Evolutionary conservation across 164 flowering plant species (phyloP).

Genomic region (Houttuynia cordata): DNA sequence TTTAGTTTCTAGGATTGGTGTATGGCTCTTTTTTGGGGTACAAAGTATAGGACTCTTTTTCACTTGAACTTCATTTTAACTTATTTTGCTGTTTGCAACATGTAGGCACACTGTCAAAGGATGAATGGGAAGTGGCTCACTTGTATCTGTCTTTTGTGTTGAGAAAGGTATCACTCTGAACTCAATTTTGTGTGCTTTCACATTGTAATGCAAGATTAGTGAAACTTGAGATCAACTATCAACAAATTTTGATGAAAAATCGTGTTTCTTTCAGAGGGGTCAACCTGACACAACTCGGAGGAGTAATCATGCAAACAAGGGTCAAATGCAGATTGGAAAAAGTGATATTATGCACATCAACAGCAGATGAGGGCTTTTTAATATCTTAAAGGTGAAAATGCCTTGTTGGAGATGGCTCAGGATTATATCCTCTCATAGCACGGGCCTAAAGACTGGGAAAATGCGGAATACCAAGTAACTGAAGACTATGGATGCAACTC

Average conservation of each 20-base stretch:
- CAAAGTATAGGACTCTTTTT: too few species aligned
- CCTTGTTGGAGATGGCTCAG: too few species aligned
- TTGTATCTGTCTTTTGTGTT: conserved; percentile 76
- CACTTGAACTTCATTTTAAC: neutral
- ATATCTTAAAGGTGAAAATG: too few species aligned
- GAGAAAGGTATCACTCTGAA: conserved; percentile 49
- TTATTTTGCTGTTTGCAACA: neutral
- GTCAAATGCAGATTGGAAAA: conserved; percentile 53
- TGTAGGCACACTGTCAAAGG: conserved; percentile 75
- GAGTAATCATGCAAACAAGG: conserved; percentile 36
- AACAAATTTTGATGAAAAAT: conserved; percentile 2
- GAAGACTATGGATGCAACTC: too few species aligned
- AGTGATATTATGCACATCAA: conserved; percentile 46
- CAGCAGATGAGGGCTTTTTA: conserved; percentile 2
- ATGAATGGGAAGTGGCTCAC: conserved; percentile 97
- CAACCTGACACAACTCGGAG: conserved; percentile 37
- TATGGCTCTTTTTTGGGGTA: neutral
- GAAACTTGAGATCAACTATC: neutral
- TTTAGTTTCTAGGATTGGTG: neutral
- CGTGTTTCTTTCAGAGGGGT: conserved; percentile 43
- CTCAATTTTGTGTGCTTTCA: neutral
- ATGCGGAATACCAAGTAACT: too few species aligned
- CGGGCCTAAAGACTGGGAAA: too few species aligned
- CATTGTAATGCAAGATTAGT: neutral
- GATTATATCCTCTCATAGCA: too few species aligned